Conservation (phyloP, 208 protist genomes). For the Naegleria gruberi region DNA sequence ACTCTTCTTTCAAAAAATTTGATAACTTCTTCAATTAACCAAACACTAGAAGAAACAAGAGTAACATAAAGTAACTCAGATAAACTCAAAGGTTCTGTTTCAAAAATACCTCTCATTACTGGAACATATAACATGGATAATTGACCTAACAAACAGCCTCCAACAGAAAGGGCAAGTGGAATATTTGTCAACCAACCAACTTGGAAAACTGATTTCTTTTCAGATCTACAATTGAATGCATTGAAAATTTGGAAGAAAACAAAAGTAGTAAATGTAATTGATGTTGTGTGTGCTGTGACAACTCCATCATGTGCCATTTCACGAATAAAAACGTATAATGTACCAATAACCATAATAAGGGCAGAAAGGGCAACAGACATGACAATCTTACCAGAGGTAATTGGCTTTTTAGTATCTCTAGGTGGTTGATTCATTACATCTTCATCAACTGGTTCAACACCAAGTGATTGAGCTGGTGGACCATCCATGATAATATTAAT, state of each 20-base stretch:
- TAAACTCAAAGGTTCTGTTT: neutral
- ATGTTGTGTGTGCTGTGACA: slow-evolving; percentile 32
- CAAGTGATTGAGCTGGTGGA: slow-evolving; percentile 89
- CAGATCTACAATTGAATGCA: slow-evolving; percentile 42
- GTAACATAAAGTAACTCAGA: neutral
- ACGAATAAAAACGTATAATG: slow-evolving; percentile 26
- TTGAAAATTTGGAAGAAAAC: slow-evolving; percentile 58
- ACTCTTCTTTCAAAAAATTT: neutral
- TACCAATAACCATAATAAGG: slow-evolving; percentile 40
- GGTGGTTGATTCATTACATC: slow-evolving; percentile 79
- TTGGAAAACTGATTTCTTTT: slow-evolving; percentile 41
- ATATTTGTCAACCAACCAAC: slow-evolving; percentile 33
- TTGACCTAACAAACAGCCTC: neutral
- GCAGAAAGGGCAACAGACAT: slow-evolving; percentile 30
- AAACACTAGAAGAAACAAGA: neutral
- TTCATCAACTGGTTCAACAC: slow-evolving; percentile 72
- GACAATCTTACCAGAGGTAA: slow-evolving; percentile 52
- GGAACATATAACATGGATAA: neutral
- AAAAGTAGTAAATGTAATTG: slow-evolving; percentile 53
- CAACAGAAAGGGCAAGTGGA: neutral
- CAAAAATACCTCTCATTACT: neutral
- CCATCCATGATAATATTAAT: slow-evolving; percentile 98
- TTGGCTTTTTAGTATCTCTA: slow-evolving; percentile 63
- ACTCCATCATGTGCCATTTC: slow-evolving; percentile 30
- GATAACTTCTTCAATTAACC: slow-evolving; percentile 2